Evolutionary conservation across 805 yeast genomes (phyloP), one percentile per base, ranked within the genome.

Genomic region (Saccharomycopsis fibuligera): DNA sequence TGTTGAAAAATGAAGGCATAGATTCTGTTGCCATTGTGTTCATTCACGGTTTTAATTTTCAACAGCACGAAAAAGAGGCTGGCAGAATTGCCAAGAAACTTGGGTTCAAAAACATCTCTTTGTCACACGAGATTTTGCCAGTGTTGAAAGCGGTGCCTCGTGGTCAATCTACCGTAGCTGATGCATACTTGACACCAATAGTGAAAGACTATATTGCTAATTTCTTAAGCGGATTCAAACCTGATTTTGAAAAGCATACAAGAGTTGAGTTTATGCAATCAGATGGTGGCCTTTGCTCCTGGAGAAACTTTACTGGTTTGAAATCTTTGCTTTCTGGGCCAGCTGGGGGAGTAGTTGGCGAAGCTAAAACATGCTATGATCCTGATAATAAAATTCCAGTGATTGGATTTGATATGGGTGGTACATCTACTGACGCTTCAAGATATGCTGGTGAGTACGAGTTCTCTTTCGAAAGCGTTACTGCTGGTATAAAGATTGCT

Each of bases 341-440:
- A 2, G 82, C 82, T 39, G 82, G 82, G 39, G 82, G 82, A 40
- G 76, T 76, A 61, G 81, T 76, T 35, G 82, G 82, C 5, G 75
- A 66, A 47, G 77, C 78, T 1, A 67, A 68, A 49, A 75, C 82
- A 0, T 76, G 81, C 57, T 74, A 65, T 57, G 44, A 54, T 45
- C 42, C 50, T 10, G 17, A 27, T 14, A 33, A 22, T n/a, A 39
- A 39, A 23, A 35, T 21, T n/a, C 35, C 35, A 9, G 19, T 44
- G 8, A 33, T 44, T 36, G 47, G 47, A 5, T 44, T 44, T 17
- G 71, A 68, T 56, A 67, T 67, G 72, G 72, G 72, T 52, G 72
- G 72, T 45, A 68, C 72, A 9, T 62, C 68, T 2, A 67, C 72
- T 12, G 71, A 67, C 56, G 72, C 66, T 29, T 63, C 69, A 4